phyloP scores from a whole-genome alignment of 2,329 filamentous ascomycete species.

The Lithohypha guttulata region DNA sequence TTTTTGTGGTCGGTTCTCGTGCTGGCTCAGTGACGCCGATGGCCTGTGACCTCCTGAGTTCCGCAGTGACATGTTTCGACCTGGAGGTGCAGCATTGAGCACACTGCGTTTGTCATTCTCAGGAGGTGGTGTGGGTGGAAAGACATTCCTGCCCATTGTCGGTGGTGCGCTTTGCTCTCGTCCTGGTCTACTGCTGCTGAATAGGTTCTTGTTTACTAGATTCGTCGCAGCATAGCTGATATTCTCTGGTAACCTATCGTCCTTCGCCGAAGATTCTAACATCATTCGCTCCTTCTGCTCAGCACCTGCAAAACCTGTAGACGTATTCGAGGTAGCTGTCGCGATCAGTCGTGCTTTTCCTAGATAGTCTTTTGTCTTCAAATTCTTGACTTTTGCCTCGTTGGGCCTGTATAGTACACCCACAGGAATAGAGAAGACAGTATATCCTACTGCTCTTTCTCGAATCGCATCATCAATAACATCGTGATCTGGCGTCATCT shows the following conservation, averaged over 20 bases:
- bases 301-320: constrained; percentile 68
- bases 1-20: background rate
- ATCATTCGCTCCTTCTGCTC: constrained; percentile 51
- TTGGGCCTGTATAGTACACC: constrained; percentile 92
- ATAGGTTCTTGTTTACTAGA: constrained; percentile 75
- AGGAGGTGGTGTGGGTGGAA: constrained; percentile 96
- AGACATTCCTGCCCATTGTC: constrained; percentile 59
- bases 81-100: constrained; percentile 21
- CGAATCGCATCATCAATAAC: constrained; percentile 95
- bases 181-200: constrained; percentile 49
- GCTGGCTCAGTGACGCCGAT: constrained; percentile 3
- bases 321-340: constrained; percentile 72
- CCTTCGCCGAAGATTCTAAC: constrained; percentile 31
- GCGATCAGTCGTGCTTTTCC: constrained; percentile 92
- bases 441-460: constrained; percentile 94
- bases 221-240: constrained; percentile 89
- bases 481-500: constrained; percentile 90
- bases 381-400: constrained; percentile 93
- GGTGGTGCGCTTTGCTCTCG: constrained; percentile 80
- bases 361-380: constrained; percentile 95
- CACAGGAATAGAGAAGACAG: constrained; percentile 95
- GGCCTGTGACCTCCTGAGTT: background rate
- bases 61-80: constrained; percentile 22
- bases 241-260: constrained; percentile 72
- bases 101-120: constrained; percentile 58